Percentiles rank a stretch among this genome's conserved stretches.
Conservation (phyloP, 192 early-diverging fungal genomes). For the Paraglomus occultum region DNA sequence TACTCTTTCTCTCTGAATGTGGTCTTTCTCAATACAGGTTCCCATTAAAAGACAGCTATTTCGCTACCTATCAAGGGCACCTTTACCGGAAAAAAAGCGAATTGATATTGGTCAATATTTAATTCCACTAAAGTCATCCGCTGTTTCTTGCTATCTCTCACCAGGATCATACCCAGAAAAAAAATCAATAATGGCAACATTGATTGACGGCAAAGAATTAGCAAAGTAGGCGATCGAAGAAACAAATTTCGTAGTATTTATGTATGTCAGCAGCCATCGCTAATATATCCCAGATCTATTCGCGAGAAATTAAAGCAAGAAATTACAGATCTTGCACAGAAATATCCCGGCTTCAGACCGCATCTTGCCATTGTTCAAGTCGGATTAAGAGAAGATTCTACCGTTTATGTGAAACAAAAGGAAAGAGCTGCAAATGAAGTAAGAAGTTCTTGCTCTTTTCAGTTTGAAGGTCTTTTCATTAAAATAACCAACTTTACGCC, state of each 20-base stretch:
- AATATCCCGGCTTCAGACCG: constrained; percentile 72
- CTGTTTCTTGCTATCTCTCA: no score
- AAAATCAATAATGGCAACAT: constrained; percentile 34
- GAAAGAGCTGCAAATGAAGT: constrained; percentile 84
- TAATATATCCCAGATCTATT: constrained; percentile 53
- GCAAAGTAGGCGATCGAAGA: constrained; percentile 58
- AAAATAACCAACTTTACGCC: not conserved
- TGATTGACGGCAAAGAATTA: constrained; percentile 80
- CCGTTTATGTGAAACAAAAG: constrained; percentile 92
- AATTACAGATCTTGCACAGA: constrained; percentile 60
- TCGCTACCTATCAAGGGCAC: no score
- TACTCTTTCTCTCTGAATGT: no score
- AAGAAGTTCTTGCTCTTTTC: constrained; percentile 25
- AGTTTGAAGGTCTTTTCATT: not conserved
- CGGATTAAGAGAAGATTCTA: constrained; percentile 90
- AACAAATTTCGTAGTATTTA: not conserved
- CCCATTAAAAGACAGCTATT: no score
- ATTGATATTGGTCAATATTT: no score
- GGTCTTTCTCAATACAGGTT: no score
- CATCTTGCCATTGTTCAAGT: constrained; percentile 91
- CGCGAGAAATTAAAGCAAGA: constrained; percentile 67
- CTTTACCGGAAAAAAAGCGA: no score
- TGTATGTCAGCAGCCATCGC: not conserved
- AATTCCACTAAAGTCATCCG: no score
- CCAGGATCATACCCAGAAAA: no score